Percentiles rank a stretch among this genome's conserved stretches.
Conservation (phyloP, 768 basidiomycete genomes). For the Pleurotus sapidus region DNA sequence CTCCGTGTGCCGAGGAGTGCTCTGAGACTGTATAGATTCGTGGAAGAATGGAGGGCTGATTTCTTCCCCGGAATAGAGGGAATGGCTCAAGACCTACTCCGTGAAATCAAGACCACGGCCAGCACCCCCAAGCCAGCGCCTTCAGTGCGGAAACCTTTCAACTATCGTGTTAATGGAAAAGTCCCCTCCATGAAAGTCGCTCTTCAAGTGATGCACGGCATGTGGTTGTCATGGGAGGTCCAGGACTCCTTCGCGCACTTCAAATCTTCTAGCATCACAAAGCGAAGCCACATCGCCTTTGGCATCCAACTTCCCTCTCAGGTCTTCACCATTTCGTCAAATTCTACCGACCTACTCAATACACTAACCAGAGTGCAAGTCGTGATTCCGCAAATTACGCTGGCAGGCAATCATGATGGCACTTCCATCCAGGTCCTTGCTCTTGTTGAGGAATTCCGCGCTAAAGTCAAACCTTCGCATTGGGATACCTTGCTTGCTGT, state of each 20-base stretch:
- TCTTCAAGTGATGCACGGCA: slow-evolving; percentile 85
- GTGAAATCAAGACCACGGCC: slow-evolving; percentile 48
- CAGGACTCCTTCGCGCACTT: slow-evolving; percentile 47
- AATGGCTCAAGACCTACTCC: slow-evolving; percentile 59
- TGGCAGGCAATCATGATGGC: slow-evolving; percentile 57
- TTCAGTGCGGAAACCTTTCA: slow-evolving; percentile 21
- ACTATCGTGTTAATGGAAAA: slow-evolving; percentile 50
- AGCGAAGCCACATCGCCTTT: slow-evolving; percentile 39
- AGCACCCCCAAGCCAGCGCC: slow-evolving; percentile 22
- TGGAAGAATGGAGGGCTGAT: slow-evolving; percentile 81
- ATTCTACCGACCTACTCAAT: slow-evolving; percentile 29
- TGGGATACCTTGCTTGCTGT: slow-evolving; percentile 83
- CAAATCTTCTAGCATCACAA: slow-evolving; percentile 31
- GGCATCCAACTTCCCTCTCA: slow-evolving; percentile 67
- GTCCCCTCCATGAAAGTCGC: slow-evolving; percentile 53
- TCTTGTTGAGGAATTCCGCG: slow-evolving; percentile 64
- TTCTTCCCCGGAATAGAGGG: slow-evolving; percentile 75
- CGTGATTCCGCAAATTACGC: slow-evolving; percentile 60
- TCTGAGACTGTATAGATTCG: slow-evolving; percentile 71
- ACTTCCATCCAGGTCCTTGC: slow-evolving; percentile 49
- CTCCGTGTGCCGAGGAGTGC: slow-evolving; percentile 79
- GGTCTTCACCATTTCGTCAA: slow-evolving; percentile 54
- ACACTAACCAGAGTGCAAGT: slow-evolving; percentile 55
- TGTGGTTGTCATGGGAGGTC: slow-evolving; percentile 79
- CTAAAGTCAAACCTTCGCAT: slow-evolving; percentile 77